Evolutionary conservation across 495 filamentous ascomycete species (phyloP), one percentile per base, ranked within the genome.

Genomic region (Trichoderma erinaceum): DNA sequence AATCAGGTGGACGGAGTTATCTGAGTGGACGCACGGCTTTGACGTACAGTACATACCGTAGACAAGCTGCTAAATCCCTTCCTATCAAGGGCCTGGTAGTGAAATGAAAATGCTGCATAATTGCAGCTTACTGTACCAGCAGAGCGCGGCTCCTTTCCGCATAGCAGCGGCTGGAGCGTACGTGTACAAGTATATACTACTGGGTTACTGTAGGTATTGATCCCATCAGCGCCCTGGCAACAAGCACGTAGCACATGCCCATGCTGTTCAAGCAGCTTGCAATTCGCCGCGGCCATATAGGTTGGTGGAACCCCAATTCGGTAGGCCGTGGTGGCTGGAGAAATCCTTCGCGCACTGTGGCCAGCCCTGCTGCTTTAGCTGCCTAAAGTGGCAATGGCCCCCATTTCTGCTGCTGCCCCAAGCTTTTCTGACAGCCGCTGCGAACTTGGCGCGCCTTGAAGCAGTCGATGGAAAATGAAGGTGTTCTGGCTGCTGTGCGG

Each of bases 401-500:
- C 56, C 56, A 61, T 61, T 61, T 61, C 13, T 32, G 23, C 25
- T 25, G 56, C 23, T 61, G 56, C 25, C 27, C 56, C 23, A 61
- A 61, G 56, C 56, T 56, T 18, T 32, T 61, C 56, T 61, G 56
- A 61, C 56, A 61, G 56, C 56, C 56, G 56, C 56, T 15, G 56
- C 25, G 56, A 32, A 61, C 56, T 23, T 61, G 56, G 23, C 23
- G 15, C n/a, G 48, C 8, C 27, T 27, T 61, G 56, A 32, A 61
- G 21, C 48, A n/a, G 48, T 6, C 48, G 21, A 52, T 21, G 13
- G 0, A 15, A 46, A 46, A 46, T 18, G 43, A 46, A 46, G 18
- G 48, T 16, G 18, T 21, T 10, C 48, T 52, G 48, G 18, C 48
- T 2, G 48, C 8, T 21, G 18, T 38, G 35, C 5, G 8, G 2